phyloP scores from a whole-genome alignment of 2,329 filamentous ascomycete genomes.

The Sordariomycetes sp. region DNA sequence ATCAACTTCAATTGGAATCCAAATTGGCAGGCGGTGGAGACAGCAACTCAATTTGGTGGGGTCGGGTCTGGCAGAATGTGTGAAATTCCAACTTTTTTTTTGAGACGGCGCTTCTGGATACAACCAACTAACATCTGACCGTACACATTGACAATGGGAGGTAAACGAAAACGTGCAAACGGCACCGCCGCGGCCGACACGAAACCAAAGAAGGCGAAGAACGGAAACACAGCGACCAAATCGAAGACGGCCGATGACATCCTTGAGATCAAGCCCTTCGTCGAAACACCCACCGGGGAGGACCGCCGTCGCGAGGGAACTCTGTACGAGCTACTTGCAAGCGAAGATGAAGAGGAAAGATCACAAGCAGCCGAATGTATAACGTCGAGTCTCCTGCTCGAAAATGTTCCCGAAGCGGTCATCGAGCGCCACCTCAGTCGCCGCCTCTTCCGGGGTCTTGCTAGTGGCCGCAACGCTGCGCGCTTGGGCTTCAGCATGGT shows the following conservation, averaged over 20 bases:
- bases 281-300: slow-evolving; percentile 39
- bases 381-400: slow-evolving; percentile 43
- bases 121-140: no score
- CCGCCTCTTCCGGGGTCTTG: slow-evolving; percentile 76
- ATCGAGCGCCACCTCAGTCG: slow-evolving; percentile 52
- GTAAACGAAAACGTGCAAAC: slow-evolving; percentile 23
- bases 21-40: slow-evolving; percentile 10
- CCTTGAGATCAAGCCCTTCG: slow-evolving; percentile 32
- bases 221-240: slow-evolving; percentile 12
- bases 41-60: slow-evolving; percentile 1
- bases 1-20: background rate
- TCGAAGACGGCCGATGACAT: no score
- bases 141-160: no score
- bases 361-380: slow-evolving; percentile 51
- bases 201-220: slow-evolving; percentile 25
- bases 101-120: no score
- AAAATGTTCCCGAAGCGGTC: slow-evolving; percentile 36
- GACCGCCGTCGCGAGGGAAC: slow-evolving; percentile 49
- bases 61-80: slow-evolving; percentile 10
- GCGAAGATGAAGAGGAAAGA: slow-evolving; percentile 46
- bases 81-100: slow-evolving; percentile 7
- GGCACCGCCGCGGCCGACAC: slow-evolving; percentile 19
- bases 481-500: slow-evolving; percentile 85
- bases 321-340: slow-evolving; percentile 53
- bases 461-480: slow-evolving; percentile 82